Evolutionary conservation across 176 grass and related monocot species (phyloP), one percentile per base, ranked within the genome.

Genomic region (Zoysia pacifica): DNA sequence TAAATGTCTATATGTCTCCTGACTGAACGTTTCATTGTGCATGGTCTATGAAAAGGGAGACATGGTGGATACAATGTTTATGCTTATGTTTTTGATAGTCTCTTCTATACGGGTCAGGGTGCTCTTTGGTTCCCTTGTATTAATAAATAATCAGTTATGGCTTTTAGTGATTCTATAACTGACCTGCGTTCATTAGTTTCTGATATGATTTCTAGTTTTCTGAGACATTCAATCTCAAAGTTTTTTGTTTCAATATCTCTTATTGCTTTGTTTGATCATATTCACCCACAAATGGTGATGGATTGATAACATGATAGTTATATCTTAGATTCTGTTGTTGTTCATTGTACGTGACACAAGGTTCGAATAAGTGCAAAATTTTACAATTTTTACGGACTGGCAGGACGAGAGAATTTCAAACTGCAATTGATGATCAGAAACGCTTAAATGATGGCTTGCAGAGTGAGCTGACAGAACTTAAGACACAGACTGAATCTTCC

Each of bases 331-430:
- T 14, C 36, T 9, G 2, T 77, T 51, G 5, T 12, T 63, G 40
- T 56, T 15, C 54, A 62, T 39, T 83, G 65, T 9, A 83, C 60
- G 74, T 68, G 10, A 4, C 11, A 53, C 46, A 67, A 37, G 5
- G 77, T 39, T 49, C 41, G 47, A 51, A 41, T 66, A 52, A 75
- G 62, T 46, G 37, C 51, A 67, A 75, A 62, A 7, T 64, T 48
- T 82, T n/a, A 79, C 49, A 65, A 14, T 75, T 19, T 37, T 81
- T 85, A 41, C 42, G 83, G 64, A 83, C 82, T 87, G 84, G 67
- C 90, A 98, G 95, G 85, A 88, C 73, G 62, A 77, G 62, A 74
- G 90, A 97, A 87, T 91, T 83, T 89, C 87, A 98, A 84, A 81
- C 83, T 58, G 64, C 82, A 75, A 68, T 86, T 76, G 76, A 90